A percentile compares a stretch with the other conserved stretches of the same genome.
Evolutionary conservation across 192 early-diverging fungal species (phyloP).

Genomic region (Coemansia reversa): DNA sequence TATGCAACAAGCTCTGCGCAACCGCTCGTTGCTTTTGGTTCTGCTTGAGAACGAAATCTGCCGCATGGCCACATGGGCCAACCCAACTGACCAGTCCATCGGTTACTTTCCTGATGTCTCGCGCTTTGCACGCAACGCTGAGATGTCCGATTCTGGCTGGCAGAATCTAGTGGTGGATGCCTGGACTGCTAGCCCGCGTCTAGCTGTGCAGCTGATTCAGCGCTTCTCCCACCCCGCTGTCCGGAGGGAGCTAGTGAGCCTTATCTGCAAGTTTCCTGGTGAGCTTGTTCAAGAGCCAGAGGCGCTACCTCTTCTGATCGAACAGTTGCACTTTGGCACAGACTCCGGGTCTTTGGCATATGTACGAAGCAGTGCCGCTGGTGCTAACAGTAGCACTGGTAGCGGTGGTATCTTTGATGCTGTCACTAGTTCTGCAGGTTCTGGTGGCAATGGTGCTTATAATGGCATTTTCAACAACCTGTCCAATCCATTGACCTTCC

Average conservation of each 20-base stretch:
- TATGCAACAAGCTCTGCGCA: constrained; percentile 30
- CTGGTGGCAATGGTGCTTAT: neutral
- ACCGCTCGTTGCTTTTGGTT: constrained; percentile 64
- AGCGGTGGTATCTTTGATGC: neutral
- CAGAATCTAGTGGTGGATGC: constrained; percentile 69
- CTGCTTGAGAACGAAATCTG: constrained; percentile 88
- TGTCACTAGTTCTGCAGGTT: neutral
- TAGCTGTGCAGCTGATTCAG: constrained; percentile 75
- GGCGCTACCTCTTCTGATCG: constrained; percentile 72
- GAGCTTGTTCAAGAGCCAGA: constrained; percentile 72
- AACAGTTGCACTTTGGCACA: constrained; percentile 43
- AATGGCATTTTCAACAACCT: constrained; percentile 43
- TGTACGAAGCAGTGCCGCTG: neutral
- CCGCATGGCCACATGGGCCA: constrained; percentile 80
- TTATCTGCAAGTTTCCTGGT: constrained; percentile 62
- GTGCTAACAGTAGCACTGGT: neutral
- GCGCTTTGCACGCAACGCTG: constrained; percentile 31
- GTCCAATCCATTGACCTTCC: constrained; percentile 27
- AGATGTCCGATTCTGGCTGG: constrained; percentile 69
- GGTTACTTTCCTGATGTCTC: constrained; percentile 36
- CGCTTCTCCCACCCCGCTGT: constrained; percentile 76
- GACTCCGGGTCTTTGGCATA: neutral
- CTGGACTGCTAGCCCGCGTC: constrained; percentile 78
- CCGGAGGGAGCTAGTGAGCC: constrained; percentile 61
- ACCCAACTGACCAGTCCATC: constrained; percentile 61